Conservation (phyloP, 805 yeast species). For the Starmerella sp. region DNA sequence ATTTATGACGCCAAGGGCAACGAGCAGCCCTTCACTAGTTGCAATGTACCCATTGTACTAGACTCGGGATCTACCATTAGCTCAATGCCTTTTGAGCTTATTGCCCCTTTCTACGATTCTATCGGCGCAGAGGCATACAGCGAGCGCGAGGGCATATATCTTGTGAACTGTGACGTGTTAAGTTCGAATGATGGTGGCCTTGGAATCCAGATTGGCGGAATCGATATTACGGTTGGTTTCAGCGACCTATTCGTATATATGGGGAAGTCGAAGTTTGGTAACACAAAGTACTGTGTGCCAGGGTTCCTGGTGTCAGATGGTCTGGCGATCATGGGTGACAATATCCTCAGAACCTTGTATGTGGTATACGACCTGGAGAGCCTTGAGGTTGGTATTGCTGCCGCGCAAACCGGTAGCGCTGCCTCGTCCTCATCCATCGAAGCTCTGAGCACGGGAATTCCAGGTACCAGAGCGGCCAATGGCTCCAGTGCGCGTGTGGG, state of each 20-base stretch:
- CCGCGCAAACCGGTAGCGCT: background rate
- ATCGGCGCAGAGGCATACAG: conserved; percentile 13
- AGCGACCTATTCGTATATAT: conserved; percentile 13
- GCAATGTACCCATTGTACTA: conserved; percentile 24
- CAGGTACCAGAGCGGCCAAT: background rate
- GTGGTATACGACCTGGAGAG: conserved; percentile 50
- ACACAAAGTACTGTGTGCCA: background rate
- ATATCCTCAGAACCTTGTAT: conserved; percentile 44
- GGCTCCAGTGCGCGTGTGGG: background rate
- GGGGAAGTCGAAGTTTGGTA: background rate
- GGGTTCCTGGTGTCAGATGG: conserved; percentile 6
- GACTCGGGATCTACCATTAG: conserved; percentile 47
- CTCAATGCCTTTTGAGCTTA: conserved; percentile 32
- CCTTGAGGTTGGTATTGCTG: conserved; percentile 43
- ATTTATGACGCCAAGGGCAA: background rate
- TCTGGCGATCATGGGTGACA: conserved; percentile 40
- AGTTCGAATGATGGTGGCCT: background rate
- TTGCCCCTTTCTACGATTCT: conserved; percentile 10
- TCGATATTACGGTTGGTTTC: conserved; percentile 9
- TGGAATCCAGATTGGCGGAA: conserved; percentile 16
- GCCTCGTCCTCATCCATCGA: background rate
- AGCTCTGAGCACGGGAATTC: background rate
- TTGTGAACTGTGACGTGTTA: background rate
- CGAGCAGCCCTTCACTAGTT: conserved; percentile 3
- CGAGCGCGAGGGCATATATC: conserved; percentile 1